Base-by-base conservation (phyloP, 208 protist species). In the Trypanosoma brucei region DNA sequence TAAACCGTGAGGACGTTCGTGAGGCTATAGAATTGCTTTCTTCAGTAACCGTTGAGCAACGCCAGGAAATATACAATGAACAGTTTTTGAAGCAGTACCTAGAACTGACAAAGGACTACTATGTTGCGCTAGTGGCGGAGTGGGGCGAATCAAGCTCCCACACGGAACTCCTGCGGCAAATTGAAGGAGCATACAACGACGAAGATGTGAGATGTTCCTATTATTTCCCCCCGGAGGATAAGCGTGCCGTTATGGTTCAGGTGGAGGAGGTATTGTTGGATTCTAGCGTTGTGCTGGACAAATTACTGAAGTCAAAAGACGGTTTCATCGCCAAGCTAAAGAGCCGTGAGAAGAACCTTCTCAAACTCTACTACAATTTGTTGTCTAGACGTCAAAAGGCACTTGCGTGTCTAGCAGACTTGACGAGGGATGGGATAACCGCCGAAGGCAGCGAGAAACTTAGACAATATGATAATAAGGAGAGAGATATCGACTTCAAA, bases 11-110 rank as follows among this genome's bases (percentile, higher is more conserved):
- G 56, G 70, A 81, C 38, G 84, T 95, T 53, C 53, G 72, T 31
- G 64, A 39, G 11, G 82, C 83, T 2, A 78, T 90, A 39, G 81
- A 87, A 38, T 70, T 95, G 14, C 84, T 93, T 61, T 83, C 83
- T 5, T 78, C 79, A 13, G 88, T 93, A 76, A 86, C 78, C 62
- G 71, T 80, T 49, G 80, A 81, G 8, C 80, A 82, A 39, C 72
- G 68, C 6, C 69, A 85, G 36, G 74, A 75, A 34, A 80, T 91
- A 22, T 94, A 91, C 65, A 42, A 55, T n/a, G 80, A 87, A 1
- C 76, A 77, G 8, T 93, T 96, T 79, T 59, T 93, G 2, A 68
- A 81, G 36, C 81, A 78, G 11, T 94, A 86, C 65, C 30, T 93
- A 11, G 64, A 57, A 0, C 52, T 70, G 45, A 92, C 83, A 34